Base-by-base conservation (phyloP, 495 filamentous ascomycete species). In the Daldinia bambusicola region DNA sequence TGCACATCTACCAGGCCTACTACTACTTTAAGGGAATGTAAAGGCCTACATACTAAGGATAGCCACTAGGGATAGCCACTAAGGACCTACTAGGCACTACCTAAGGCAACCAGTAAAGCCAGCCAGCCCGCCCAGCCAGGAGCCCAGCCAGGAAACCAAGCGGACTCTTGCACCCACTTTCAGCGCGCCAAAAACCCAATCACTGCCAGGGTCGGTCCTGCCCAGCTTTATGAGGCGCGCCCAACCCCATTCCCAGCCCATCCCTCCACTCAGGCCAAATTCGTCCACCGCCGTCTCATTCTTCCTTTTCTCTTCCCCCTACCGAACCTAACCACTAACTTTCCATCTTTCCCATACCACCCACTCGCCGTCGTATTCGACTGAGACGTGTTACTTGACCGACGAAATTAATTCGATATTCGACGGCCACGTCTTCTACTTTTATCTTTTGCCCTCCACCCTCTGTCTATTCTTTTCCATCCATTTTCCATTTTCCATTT, bases 211-310 rank as follows among this genome's bases (percentile, higher is more conserved):
- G 55, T 55, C 41, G 18, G 62, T 64, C 65, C 60, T 69, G 70
- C 70, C 70, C 61, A 73, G 70, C 70, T 73, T 66, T 53, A 41
- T 63, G 66, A 72, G 70, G 70, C 70, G 70, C 70, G 70, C 70
- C 70, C 70, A 69, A 73, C 70, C 66, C 62, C 70, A 73, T 69
- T 66, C 70, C 70, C 70, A 73, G 62, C 62, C 62, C 62, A 66
- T 66, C 61, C 56, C 40, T 65, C 67, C 56, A 57, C 63, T 66
- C 59, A 32, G 58, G 58, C 68, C 63, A 71, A 66, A 63, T 51
- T 59, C 57, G 58, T 64, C 70, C 61, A 63, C 61, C 70, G 51
- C 57, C 58, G 52, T 64, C 70, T 65, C 61, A 48, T 63, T 63
- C 51, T 66, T 63, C 58, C 55, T 59, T 43, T 73, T 61, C 40